phyloP scores from a whole-genome alignment of 441 rosid genomes.

The Eutrema salsugineum region DNA sequence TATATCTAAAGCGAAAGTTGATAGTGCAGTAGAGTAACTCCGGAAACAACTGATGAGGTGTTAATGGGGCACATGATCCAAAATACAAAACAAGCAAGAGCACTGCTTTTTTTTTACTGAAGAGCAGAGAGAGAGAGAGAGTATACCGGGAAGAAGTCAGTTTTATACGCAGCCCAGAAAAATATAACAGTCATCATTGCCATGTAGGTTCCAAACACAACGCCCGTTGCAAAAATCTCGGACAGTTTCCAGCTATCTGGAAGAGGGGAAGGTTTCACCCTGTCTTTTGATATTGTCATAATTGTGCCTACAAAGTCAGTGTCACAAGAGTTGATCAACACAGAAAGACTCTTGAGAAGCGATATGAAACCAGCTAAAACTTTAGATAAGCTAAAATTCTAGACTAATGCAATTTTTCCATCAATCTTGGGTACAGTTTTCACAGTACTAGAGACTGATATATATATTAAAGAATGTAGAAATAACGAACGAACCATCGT shows the following conservation, averaged over 20 bases:
- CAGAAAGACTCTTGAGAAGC: not conserved
- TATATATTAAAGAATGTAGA: not conserved
- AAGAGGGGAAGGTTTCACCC: constrained; percentile 97
- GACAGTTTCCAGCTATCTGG: constrained; percentile 99
- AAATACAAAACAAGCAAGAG: constrained; percentile 1
- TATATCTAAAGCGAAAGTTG: not conserved
- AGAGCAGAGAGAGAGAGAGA: not conserved
- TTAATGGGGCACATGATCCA: not conserved
- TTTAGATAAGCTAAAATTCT: not conserved
- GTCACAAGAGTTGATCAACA: constrained; percentile 10
- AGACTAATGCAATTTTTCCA: not conserved
- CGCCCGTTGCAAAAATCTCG: constrained; percentile 86
- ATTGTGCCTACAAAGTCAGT: constrained; percentile 70
- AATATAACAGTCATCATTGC: constrained; percentile 98
- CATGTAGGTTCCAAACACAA: constrained; percentile 90
- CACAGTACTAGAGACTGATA: not conserved
- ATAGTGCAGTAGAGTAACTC: not conserved
- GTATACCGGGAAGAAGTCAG: constrained; percentile 88
- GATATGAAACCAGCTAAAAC: not conserved
- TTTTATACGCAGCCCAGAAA: constrained; percentile 94
- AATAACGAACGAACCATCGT: constrained; percentile 66
- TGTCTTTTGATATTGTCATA: constrained; percentile 98
- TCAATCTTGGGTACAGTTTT: not conserved
- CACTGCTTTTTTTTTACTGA: not conserved
- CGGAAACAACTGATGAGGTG: not conserved